Base-by-base conservation (phyloP, 1,139 yeast species). In the Yamadazyma taylorii region DNA sequence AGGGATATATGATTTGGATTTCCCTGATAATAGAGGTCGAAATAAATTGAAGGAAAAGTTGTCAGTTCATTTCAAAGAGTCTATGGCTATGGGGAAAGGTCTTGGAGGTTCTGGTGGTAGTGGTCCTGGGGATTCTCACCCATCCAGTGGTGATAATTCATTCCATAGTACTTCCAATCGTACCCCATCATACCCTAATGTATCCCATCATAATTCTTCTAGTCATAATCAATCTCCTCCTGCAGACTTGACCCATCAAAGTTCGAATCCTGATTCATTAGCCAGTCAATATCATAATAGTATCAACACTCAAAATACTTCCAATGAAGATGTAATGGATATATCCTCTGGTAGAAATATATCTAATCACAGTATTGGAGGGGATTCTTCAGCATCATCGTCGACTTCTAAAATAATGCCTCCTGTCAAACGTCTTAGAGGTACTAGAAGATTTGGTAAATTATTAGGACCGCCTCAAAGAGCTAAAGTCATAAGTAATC, bases 371-470 rank as follows among this genome's bases (percentile, higher is more conserved):
- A 25, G 32, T 15, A 35, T 34, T 4, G 33, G 29, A 17, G 17
- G 22, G 5, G 30, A 16, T 5, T 7, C 7, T 26, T 5, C 5
- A 12, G 5, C 28, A 11, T 15, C 15, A 12, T 5, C 16, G n/a
- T 25, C 16, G 13, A 17, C 25, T 8, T 28, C 31, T 5, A 22
- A 37, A 15, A 29, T 37, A 2, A 35, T 44, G 37, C 50, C 44
- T 10, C 42, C 46, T 8, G 45, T 49, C 5, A 49, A 46, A 21
- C 21, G 50, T 15, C 27, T 60, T 12, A 60, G 61, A 45, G 62
- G 70, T 2, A 52, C 62, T 2, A 50, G 71, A 42, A 46, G 68
- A 36, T 63, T 66, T 39, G 69, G 71, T 5, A 60, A 56, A 42
- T 42, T 57, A 7, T 47, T 70, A 35, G 76, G 75, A 3, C 74